These are phyloP conservation scores for Houttuynia cordata DNA, from an alignment of 164 flowering plant genomes.

Conservation along the genomic window DNA sequence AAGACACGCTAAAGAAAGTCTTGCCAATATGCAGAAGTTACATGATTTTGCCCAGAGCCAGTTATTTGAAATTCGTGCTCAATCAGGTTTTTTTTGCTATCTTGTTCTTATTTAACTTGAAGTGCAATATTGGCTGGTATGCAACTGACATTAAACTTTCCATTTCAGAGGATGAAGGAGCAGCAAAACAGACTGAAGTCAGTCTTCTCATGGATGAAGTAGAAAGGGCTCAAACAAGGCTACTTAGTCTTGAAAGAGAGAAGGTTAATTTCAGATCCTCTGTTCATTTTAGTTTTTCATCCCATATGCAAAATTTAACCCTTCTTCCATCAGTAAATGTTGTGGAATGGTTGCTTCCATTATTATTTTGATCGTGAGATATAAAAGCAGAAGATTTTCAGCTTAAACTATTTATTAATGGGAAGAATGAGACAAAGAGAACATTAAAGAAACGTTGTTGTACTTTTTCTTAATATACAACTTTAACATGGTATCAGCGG, in stretches of 20 bases:
- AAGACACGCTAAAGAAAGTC: constrained; percentile 88
- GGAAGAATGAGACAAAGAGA: no score
- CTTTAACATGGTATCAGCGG: no score
- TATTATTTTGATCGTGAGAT: no score
- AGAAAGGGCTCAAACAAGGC: constrained; percentile 88
- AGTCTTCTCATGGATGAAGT: constrained; percentile 95
- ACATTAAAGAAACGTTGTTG: no score
- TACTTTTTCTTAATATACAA: no score
- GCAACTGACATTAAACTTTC: neutral
- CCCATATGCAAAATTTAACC: neutral
- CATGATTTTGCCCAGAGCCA: constrained; percentile 97
- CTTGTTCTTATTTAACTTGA: neutral
- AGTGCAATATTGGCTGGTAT: neutral
- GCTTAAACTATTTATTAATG: no score
- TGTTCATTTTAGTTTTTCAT: neutral
- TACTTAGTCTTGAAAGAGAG: constrained; percentile 89
- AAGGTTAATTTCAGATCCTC: constrained; percentile 39
- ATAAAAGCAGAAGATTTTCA: no score
- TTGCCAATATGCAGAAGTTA: constrained; percentile 78
- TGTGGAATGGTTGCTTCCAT: neutral
- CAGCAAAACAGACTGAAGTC: constrained; percentile 89
- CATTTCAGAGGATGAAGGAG: constrained; percentile 83
- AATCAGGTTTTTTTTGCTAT: constrained; percentile 59
- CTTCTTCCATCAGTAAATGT: neutral
- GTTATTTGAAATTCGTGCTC: constrained; percentile 88